Evolutionary conservation across 2,329 filamentous ascomycete species (phyloP), one percentile per base, ranked within the genome.

Genomic region (Phyllosticta capitalensis): DNA sequence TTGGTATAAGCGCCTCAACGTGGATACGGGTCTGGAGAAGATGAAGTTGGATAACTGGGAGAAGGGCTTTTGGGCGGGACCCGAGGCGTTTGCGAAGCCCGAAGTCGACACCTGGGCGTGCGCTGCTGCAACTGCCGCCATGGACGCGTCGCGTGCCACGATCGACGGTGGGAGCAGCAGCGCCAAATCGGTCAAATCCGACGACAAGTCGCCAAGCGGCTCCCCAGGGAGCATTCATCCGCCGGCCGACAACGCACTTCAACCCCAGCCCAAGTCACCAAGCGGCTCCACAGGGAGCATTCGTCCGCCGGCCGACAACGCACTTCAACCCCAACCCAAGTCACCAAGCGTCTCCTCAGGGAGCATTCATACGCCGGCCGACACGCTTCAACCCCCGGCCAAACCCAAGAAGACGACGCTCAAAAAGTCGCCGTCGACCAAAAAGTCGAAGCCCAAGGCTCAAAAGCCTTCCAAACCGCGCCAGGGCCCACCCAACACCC

Each of bases 1-100:
- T 1, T 80, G 77, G 77, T 79, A 79, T 64, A 79, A 80, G 64
- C 71, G 78, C 1, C 64, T 80, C 3, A 79, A 79, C 58, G 77
- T 79, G 24, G 70, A 73, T 21, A 67, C 71, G 26, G 77, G 78
- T 0, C 68, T 80, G 26, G 70, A 79, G 61, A 69, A 72, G 45
- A 74, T 79, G 68, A 68, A 72, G 3, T 67, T 80, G 22, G 78
- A 80, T 61, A 73, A 76, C 48, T 79, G 77, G 78, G 69, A 72
- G 22, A 72, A 69, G 28, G 77, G 77, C 0, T 28, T 62, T 1
- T 79, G 74, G 73, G 67, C 65, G 3, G 71, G 74, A 21, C 68
- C 69, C 0, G 45, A 63, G 7, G 20, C 20, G 4, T 58, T 58
- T 14, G 33, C 30, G 3, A 38, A 38, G 30, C 30, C 30, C 5